Conservation (phyloP, 1,139 yeast genomes). For the Taiozyma onychis region DNA sequence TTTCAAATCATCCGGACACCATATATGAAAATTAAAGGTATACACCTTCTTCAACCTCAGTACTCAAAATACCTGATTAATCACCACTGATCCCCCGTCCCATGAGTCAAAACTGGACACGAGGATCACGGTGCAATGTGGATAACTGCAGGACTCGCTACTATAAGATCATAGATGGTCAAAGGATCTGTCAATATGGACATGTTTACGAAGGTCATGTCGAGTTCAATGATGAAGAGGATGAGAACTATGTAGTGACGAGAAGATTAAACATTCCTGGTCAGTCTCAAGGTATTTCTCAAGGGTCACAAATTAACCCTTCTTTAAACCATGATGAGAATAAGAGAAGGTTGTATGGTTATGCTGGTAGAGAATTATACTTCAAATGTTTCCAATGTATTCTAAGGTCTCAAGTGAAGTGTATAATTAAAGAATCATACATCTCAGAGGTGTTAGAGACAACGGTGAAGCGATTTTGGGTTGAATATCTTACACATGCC, state of each 20-base stretch:
- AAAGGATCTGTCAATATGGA: conserved; percentile 79
- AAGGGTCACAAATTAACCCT: conserved; percentile 13
- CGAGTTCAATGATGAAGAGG: conserved; percentile 75
- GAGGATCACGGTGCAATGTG: conserved; percentile 81
- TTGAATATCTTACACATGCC: conserved; percentile 22
- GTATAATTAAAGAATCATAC: conserved; percentile 30
- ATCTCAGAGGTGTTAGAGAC: conserved; percentile 34
- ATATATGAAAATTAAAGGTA: not conserved
- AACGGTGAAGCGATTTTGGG: conserved; percentile 50
- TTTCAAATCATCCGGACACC: not conserved
- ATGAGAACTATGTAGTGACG: conserved; percentile 43
- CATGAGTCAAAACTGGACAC: not conserved
- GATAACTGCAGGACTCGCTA: conserved; percentile 81
- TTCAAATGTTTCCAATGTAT: conserved; percentile 51
- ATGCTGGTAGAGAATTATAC: conserved; percentile 41
- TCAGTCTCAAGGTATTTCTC: conserved; percentile 24
- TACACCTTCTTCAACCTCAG: not conserved
- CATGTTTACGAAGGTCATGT: conserved; percentile 81
- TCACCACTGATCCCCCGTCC: not conserved
- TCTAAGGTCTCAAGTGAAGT: conserved; percentile 42
- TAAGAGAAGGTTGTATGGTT: conserved; percentile 41
- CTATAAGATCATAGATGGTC: conserved; percentile 71
- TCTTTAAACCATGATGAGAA: conserved; percentile 1
- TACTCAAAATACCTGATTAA: not conserved
- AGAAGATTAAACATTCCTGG: conserved; percentile 47